Percentiles rank a stretch among this genome's conserved stretches.
Evolutionary conservation across 2,329 filamentous ascomycete genomes (phyloP).

Genomic region (Apiospora marii): DNA sequence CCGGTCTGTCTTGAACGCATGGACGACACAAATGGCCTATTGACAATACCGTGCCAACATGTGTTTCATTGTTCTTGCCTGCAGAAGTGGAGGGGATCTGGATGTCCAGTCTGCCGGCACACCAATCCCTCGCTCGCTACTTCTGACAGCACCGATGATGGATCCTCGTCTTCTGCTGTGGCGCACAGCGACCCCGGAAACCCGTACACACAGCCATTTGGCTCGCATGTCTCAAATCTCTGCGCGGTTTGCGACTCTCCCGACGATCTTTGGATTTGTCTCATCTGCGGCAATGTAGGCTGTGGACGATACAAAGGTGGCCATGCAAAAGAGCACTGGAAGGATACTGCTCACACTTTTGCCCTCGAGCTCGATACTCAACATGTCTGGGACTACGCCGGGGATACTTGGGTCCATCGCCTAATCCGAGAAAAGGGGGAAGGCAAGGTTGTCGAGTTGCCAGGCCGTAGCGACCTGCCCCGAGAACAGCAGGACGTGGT

Average conservation of each 20-base stretch:
- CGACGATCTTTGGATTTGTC: constrained; percentile 91
- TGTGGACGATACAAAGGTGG: constrained; percentile 95
- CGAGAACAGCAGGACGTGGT: constrained; percentile 69
- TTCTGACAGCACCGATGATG: constrained; percentile 26
- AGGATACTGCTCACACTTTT: constrained; percentile 87
- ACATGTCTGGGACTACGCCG: constrained; percentile 97
- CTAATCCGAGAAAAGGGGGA: constrained; percentile 94
- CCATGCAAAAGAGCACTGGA: constrained; percentile 93
- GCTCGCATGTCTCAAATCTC: constrained; percentile 68
- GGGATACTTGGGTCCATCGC: constrained; percentile 94
- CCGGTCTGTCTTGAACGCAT: constrained; percentile 97
- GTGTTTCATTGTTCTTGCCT: constrained; percentile 97
- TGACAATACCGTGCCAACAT: constrained; percentile 97
- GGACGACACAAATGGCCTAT: constrained; percentile 94
- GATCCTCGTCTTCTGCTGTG: constrained; percentile 34
- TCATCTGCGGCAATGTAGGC: constrained; percentile 91
- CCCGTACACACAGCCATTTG: constrained; percentile 63
- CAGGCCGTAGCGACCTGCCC: constrained; percentile 54
- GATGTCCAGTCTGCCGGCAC: constrained; percentile 94
- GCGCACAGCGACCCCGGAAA: constrained; percentile 54
- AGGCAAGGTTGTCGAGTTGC: constrained; percentile 91
- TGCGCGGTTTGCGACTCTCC: constrained; percentile 83
- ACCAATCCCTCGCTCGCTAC: constrained; percentile 61
- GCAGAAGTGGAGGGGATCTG: constrained; percentile 93
- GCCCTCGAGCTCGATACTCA: constrained; percentile 93